phyloP scores from a whole-genome alignment of 495 filamentous ascomycete genomes.

The Clavariopsis aquatica region DNA sequence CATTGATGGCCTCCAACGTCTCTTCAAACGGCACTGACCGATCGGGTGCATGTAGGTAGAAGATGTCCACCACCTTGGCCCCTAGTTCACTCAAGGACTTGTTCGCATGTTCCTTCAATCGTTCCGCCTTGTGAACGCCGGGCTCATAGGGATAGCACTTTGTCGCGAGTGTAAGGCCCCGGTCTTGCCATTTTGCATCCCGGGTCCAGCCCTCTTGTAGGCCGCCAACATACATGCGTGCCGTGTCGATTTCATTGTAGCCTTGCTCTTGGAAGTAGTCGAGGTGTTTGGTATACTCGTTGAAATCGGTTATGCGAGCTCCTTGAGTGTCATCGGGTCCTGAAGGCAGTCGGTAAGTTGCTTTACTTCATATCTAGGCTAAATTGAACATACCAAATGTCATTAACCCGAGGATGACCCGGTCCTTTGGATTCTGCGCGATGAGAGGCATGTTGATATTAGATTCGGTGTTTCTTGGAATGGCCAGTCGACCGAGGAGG shows the following conservation, averaged over 20 bases:
- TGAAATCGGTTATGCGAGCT: conserved; percentile 66
- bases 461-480: background rate
- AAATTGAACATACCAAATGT: conserved; percentile 51
- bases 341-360: background rate
- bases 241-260: conserved; percentile 61
- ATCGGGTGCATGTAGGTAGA: conserved; percentile 87
- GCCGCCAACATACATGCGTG: conserved; percentile 68
- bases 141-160: conserved; percentile 69
- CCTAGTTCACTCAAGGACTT: conserved; percentile 69
- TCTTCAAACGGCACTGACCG: conserved; percentile 66
- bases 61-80: conserved; percentile 79
- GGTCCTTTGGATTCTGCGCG: conserved; percentile 51
- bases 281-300: conserved; percentile 48
- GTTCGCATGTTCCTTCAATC: conserved; percentile 62
- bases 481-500: background rate
- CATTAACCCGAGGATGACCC: conserved; percentile 64
- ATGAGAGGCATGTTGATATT: conserved; percentile 56
- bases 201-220: conserved; percentile 81
- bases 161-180: conserved; percentile 80
- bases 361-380: conserved; percentile 8
- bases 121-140: conserved; percentile 62
- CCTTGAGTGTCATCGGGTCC: conserved; percentile 50
- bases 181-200: conserved; percentile 74
- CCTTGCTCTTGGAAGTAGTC: conserved; percentile 58
- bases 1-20: conserved; percentile 73